Conservation (phyloP, 2,329 filamentous ascomycete genomes). For the Sarocladium oryzae region DNA sequence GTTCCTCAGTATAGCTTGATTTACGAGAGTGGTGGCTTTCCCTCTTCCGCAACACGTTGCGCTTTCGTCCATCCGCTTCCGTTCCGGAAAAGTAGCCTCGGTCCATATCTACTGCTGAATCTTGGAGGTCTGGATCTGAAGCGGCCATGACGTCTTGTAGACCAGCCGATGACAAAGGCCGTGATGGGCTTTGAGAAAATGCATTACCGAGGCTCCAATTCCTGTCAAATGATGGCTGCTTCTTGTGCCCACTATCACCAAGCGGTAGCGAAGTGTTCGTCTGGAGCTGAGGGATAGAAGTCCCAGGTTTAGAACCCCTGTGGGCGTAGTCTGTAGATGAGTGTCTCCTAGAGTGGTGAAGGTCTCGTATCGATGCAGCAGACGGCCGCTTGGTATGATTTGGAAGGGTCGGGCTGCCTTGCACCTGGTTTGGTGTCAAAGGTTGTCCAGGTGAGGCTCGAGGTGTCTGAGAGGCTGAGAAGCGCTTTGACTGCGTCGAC, state of each 20-base stretch:
- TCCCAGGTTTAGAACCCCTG: not conserved
- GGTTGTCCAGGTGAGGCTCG: slow-evolving; percentile 18
- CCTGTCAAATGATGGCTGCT: slow-evolving; percentile 62
- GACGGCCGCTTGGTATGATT: slow-evolving; percentile 59
- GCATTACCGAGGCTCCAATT: slow-evolving; percentile 61
- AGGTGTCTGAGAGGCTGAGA: slow-evolving; percentile 45
- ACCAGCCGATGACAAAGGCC: slow-evolving; percentile 48
- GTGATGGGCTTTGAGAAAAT: slow-evolving; percentile 29
- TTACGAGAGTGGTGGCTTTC: slow-evolving; percentile 62
- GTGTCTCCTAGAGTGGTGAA: slow-evolving; percentile 80
- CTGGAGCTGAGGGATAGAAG: slow-evolving; percentile 32
- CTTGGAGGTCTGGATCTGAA: slow-evolving; percentile 35
- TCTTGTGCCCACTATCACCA: slow-evolving; percentile 44
- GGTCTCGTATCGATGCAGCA: slow-evolving; percentile 72
- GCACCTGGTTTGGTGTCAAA: slow-evolving; percentile 29
- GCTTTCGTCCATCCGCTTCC: slow-evolving; percentile 68
- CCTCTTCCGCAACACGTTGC: slow-evolving; percentile 77
- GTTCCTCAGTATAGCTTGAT: slow-evolving; percentile 71
- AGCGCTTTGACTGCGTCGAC: slow-evolving; percentile 40
- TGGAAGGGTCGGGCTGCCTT: slow-evolving; percentile 40
- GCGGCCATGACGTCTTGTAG: slow-evolving; percentile 36
- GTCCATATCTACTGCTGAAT: slow-evolving; percentile 60
- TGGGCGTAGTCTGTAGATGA: slow-evolving; percentile 73
- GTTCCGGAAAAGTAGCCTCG: slow-evolving; percentile 90
- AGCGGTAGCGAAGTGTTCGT: slow-evolving; percentile 37